A percentile compares a stretch with the other conserved stretches of the same genome.
These are phyloP conservation scores for Catenaria anguillulae DNA, from an alignment of 371 early-diverging fungal species.

Conservation along the genomic window DNA sequence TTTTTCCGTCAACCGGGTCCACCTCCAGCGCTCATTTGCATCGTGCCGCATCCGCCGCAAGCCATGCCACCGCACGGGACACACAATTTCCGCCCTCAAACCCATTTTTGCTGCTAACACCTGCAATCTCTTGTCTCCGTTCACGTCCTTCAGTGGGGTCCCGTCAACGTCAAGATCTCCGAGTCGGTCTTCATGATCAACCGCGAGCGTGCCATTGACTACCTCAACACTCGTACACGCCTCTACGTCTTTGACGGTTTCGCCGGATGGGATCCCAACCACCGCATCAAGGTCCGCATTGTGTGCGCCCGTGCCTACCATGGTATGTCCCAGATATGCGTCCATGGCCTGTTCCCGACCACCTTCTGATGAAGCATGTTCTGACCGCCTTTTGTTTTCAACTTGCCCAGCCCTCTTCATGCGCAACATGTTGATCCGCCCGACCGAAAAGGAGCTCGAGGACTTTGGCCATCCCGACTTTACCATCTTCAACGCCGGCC, in stretches of 20 bases:
- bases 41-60: too few relatives aligned
- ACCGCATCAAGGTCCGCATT: conserved; percentile 88
- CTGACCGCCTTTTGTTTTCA: too few relatives aligned
- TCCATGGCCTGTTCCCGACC: not conserved
- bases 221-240: conserved; percentile 82
- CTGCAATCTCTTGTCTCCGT: too few relatives aligned
- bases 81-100: too few relatives aligned
- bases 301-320: conserved; percentile 93
- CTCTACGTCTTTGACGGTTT: conserved; percentile 42
- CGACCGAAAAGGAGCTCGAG: conserved; percentile 74
- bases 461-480: conserved; percentile 87
- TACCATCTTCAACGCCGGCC: conserved; percentile 90
- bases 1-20: too few relatives aligned
- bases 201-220: conserved; percentile 89
- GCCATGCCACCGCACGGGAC: too few relatives aligned
- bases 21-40: too few relatives aligned
- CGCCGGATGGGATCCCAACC: conserved; percentile 89
- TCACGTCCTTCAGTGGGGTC: conserved; percentile 82
- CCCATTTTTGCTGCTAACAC: too few relatives aligned
- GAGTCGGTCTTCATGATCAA: conserved; percentile 82
- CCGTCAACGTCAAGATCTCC: conserved; percentile 80
- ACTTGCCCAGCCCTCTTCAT: conserved; percentile 85
- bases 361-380: too few relatives aligned
- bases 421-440: conserved; percentile 94
- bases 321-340: too few relatives aligned